Percentiles rank a stretch among this genome's conserved stretches.
Evolutionary conservation across 768 basidiomycete genomes (phyloP).

Genomic region (Boletus rufocinnamomeus): DNA sequence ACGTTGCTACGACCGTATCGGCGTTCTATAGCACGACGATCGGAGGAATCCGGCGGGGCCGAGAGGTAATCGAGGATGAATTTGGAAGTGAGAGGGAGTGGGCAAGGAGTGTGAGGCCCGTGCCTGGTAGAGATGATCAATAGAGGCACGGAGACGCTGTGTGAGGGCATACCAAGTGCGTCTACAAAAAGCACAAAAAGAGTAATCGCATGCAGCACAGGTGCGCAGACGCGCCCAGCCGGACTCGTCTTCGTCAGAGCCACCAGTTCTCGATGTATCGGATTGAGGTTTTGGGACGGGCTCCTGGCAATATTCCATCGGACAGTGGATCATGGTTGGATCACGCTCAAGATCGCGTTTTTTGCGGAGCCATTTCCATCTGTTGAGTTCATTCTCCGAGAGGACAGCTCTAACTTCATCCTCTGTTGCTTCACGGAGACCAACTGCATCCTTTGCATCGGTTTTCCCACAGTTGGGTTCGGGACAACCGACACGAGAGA

Average conservation of each 20-base stretch:
- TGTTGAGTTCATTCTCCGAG: constrained; percentile 57
- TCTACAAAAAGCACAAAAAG: constrained; percentile 83
- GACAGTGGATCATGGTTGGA: constrained; percentile 80
- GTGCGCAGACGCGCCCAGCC: constrained; percentile 73
- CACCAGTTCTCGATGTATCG: constrained; percentile 12
- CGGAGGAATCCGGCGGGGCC: constrained; percentile 50
- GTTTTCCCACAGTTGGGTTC: constrained; percentile 75
- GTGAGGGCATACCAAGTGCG: constrained; percentile 63
- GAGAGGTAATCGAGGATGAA: constrained; percentile 69
- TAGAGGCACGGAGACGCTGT: not conserved
- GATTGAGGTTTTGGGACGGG: constrained; percentile 62
- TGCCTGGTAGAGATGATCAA: constrained; percentile 56
- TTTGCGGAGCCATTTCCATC: constrained; percentile 79
- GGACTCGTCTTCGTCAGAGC: constrained; percentile 50
- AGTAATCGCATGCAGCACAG: constrained; percentile 70
- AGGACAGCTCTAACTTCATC: constrained; percentile 76
- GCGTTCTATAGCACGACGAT: constrained; percentile 55
- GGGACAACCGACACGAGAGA: constrained; percentile 77
- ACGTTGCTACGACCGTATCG: constrained; percentile 67
- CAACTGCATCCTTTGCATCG: constrained; percentile 25
- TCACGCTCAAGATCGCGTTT: constrained; percentile 77
- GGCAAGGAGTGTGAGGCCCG: constrained; percentile 73
- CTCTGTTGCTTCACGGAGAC: constrained; percentile 53
- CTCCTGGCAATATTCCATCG: constrained; percentile 77
- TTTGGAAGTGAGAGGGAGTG: constrained; percentile 63